These are phyloP conservation scores for Chlorella sp. DNA, from an alignment of 139 green algal genomes.

Conservation along the genomic window DNA sequence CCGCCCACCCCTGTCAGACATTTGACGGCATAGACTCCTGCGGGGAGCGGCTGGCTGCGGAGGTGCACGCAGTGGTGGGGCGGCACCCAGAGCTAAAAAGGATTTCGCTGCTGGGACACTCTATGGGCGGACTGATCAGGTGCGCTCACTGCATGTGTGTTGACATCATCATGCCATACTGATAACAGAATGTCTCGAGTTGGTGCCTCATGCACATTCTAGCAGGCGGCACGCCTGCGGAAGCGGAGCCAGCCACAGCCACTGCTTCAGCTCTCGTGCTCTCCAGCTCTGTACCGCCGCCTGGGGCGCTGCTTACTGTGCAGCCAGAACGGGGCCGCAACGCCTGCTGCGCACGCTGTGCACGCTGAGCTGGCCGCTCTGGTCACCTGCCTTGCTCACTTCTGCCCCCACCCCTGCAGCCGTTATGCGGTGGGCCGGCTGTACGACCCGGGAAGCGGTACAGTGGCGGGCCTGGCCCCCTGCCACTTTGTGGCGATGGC, in stretches of 20 bases:
- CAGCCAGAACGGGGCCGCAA: too few relatives aligned
- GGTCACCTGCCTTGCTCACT: background rate
- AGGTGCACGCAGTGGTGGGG: constrained; percentile 65
- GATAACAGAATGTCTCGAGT: too few relatives aligned
- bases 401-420: background rate
- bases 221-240: too few relatives aligned
- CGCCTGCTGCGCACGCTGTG: too few relatives aligned
- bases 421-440: constrained; percentile 19
- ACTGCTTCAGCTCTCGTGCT: too few relatives aligned
- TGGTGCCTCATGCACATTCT: too few relatives aligned
- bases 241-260: too few relatives aligned
- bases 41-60: constrained; percentile 74
- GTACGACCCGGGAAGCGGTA: constrained; percentile 7
- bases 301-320: too few relatives aligned
- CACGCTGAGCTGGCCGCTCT: too few relatives aligned
- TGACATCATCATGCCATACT: too few relatives aligned
- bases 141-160: too few relatives aligned
- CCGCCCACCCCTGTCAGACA: constrained; percentile 35
- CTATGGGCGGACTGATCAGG: constrained; percentile 79
- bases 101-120: constrained; percentile 78
- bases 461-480: constrained; percentile 57
- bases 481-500: constrained; percentile 83
- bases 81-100: constrained; percentile 59
- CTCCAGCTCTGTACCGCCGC: too few relatives aligned
- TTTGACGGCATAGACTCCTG: constrained; percentile 87